Base-by-base conservation (phyloP, 306 rosid species). In the Rosa persica region DNA sequence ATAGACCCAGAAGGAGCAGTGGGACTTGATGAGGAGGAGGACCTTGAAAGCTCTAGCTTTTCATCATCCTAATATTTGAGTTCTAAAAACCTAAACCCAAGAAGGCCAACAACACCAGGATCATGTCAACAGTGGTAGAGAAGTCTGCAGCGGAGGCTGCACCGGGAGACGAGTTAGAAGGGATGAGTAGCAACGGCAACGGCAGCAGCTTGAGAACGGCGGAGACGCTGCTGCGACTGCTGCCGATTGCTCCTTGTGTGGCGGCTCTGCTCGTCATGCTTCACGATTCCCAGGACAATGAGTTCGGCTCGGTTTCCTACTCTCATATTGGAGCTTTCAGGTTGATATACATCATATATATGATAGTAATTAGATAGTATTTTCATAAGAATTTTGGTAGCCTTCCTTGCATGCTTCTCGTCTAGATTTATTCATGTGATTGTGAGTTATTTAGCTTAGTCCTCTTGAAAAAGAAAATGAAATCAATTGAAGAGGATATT, bases 211-310 rank as follows among this genome's bases (percentile, higher is more conserved):
- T 90, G 55, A 89, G 95, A 34, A 74, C 91, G 46, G 86, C 88
- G 9, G 98, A 94, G 84, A 86, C 93, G 12, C 79, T 92, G 71
- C 81, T 94, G n/a, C 97, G 98, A 13, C 46, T 94, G 15, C 38
- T 90, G 30, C 89, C 98, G 5, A 85, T 92, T 74, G 91, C 82
- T n/a, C 94, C 92, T 0, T 92, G 91, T 61, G 84, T 94, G n/a
- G 89, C 90, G 4, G 94, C 95, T 0, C 97, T 92, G 72, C 82
- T 87, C n/a, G 85, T 94, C 17, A 90, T 92, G 97, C 97, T 94
- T 25, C 91, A 90, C 51, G 74, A 90, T 80, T 90, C 98, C 44
- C 85, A 94, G 86, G 7, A 85, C 48, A 86, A 83, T 12, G 90
- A 92, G 1, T 92, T 62, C 39, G 97, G 97, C 57, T 89, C 97